These are phyloP conservation scores for Acanthamoeba healyi DNA, from an alignment of 208 protist species.

Conservation along the genomic window DNA sequence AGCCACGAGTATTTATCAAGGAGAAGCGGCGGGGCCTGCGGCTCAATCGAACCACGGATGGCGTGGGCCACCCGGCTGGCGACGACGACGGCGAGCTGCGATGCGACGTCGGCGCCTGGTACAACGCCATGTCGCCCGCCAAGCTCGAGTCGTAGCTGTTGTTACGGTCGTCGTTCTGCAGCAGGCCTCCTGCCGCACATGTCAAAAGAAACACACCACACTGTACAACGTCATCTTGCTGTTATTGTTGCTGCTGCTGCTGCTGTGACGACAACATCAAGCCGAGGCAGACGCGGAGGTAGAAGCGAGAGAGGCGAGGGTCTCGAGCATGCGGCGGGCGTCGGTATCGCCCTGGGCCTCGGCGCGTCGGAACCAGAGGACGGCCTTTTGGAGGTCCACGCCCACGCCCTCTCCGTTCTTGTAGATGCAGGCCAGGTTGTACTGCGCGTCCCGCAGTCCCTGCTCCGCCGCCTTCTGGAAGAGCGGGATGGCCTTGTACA, in stretches of 20 bases:
- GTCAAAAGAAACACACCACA: too few relatives aligned
- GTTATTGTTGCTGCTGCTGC: too few relatives aligned
- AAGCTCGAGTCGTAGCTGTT: background rate
- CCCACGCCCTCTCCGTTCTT: constrained; percentile 71
- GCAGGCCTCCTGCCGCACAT: too few relatives aligned
- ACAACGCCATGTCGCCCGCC: background rate
- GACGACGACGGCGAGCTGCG: background rate
- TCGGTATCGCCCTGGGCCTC: constrained; percentile 72
- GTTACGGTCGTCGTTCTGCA: too few relatives aligned
- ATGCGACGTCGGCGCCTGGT: background rate
- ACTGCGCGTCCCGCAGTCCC: constrained; percentile 51
- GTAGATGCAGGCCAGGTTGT: constrained; percentile 75
- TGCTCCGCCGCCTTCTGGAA: constrained; percentile 73
- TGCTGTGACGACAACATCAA: too few relatives aligned
- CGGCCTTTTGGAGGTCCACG: constrained; percentile 55
- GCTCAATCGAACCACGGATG: background rate
- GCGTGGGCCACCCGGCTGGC: background rate
- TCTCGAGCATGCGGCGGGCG: constrained; percentile 72
- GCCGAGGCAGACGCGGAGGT: too few relatives aligned
- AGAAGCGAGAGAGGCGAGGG: constrained; percentile 2
- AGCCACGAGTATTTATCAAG: background rate
- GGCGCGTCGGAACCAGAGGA: constrained; percentile 64
- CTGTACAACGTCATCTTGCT: too few relatives aligned
- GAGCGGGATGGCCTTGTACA: constrained; percentile 69
- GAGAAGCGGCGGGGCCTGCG: background rate